These are phyloP conservation scores for Austroboletus eburneus DNA, from an alignment of 768 basidiomycete genomes.

Conservation along the genomic window DNA sequence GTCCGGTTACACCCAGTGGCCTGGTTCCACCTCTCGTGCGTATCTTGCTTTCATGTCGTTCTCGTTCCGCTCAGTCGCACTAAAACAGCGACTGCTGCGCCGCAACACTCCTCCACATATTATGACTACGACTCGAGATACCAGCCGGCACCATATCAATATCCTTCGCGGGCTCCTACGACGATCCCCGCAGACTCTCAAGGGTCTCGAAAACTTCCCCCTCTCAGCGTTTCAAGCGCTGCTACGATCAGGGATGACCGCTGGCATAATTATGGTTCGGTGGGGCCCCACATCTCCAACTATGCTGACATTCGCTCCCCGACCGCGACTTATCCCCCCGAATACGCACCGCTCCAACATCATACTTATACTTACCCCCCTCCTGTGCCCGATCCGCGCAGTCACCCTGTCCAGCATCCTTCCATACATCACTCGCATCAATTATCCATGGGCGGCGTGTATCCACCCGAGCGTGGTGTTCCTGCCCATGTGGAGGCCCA, in stretches of 20 bases:
- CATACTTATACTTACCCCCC: constrained; percentile 33
- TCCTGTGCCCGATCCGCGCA: constrained; percentile 36
- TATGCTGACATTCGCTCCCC: constrained; percentile 56
- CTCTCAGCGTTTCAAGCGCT: constrained; percentile 39
- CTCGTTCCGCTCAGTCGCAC: constrained; percentile 1
- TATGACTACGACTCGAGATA: constrained; percentile 58
- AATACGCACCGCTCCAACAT: constrained; percentile 46
- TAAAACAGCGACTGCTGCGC: constrained; percentile 36
- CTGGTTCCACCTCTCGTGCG: constrained; percentile 30
- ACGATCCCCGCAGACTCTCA: constrained; percentile 44
- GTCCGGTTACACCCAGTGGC: constrained; percentile 47
- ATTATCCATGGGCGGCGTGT: constrained; percentile 24
- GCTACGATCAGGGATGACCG: constrained; percentile 45
- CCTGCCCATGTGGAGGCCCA: constrained; percentile 38
- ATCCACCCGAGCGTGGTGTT: constrained; percentile 32
- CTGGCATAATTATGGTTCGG: constrained; percentile 41
- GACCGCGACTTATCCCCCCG: constrained; percentile 55
- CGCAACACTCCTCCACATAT: constrained; percentile 45
- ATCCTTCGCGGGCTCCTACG: constrained; percentile 46
- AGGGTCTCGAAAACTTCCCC: constrained; percentile 58
- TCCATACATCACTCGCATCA: constrained; percentile 29
- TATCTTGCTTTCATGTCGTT: constrained; percentile 21
- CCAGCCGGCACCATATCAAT: constrained; percentile 38
- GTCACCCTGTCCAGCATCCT: constrained; percentile 21
- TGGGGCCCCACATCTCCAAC: constrained; percentile 34